A percentile compares a stretch with the other conserved stretches of the same genome.
Evolutionary conservation across 148 eudicot species (phyloP).

Genomic region (Vaccinium corymbosum): DNA sequence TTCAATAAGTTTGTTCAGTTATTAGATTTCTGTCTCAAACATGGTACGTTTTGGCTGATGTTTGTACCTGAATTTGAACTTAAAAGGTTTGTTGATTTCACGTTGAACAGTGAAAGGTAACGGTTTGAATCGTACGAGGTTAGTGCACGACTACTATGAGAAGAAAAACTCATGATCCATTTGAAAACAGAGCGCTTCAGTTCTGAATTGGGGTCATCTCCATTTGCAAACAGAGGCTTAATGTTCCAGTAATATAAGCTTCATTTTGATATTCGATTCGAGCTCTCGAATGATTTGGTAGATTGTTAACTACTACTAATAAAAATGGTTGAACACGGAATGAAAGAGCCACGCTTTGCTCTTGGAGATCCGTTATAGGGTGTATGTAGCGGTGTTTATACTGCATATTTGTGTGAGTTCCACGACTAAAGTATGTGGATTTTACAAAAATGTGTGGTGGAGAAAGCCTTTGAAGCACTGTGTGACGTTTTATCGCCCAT

Average conservation of each 20-base stretch:
- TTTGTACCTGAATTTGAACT: background rate
- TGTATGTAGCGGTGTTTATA: too few species aligned
- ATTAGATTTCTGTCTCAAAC: background rate
- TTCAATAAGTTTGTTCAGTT: background rate
- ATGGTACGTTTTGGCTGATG: background rate
- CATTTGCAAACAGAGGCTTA: too few species aligned
- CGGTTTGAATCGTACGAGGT: background rate
- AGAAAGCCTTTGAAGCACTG: too few species aligned
- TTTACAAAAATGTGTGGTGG: too few species aligned
- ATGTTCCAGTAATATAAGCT: too few species aligned
- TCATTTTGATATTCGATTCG: too few species aligned
- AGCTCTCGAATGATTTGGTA: background rate
- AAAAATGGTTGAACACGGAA: too few species aligned
- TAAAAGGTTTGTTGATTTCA: background rate
- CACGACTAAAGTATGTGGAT: too few species aligned
- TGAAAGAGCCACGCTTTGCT: too few species aligned
- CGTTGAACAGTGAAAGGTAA: background rate
- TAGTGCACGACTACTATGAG: background rate
- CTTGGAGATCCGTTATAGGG: too few species aligned
- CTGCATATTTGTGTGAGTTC: too few species aligned
- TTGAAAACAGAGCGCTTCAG: background rate
- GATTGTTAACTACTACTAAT: background rate
- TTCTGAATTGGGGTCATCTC: background rate
- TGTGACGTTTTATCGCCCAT: too few species aligned
- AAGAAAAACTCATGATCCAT: background rate